These are phyloP conservation scores for Prunus kanzakura DNA, from an alignment of 306 rosid species.

Conservation along the genomic window DNA sequence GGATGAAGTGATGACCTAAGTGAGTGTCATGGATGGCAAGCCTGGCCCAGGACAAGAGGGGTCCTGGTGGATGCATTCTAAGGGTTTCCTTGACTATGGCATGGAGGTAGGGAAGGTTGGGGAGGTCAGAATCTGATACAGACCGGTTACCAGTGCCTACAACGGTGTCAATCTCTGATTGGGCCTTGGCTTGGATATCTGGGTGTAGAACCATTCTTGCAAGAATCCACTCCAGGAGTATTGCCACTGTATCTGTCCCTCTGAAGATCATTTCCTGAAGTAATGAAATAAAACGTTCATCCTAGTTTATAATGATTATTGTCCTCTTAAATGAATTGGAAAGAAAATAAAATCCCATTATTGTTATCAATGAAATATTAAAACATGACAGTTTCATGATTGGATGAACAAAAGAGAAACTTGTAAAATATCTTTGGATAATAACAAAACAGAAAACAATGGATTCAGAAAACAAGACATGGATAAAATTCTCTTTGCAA, in stretches of 20 bases:
- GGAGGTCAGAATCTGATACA: constrained; percentile 51
- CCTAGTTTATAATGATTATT: not conserved
- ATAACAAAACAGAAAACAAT: not conserved
- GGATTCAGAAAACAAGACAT: not conserved
- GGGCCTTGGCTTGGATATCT: constrained; percentile 61
- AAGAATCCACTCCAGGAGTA: constrained; percentile 77
- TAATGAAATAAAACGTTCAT: not conserved
- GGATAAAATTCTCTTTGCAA: not conserved
- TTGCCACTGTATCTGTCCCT: constrained; percentile 88
- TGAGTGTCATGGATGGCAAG: constrained; percentile 57
- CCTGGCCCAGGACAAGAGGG: constrained; percentile 84
- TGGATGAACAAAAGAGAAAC: not conserved
- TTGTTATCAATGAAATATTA: too few species aligned
- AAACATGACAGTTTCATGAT: not conserved
- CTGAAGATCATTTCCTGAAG: constrained; percentile 81
- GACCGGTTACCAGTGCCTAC: constrained; percentile 1
- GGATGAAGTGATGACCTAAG: constrained; percentile 42
- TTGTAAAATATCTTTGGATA: not conserved
- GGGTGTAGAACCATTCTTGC: constrained; percentile 88
- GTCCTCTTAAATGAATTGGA: not conserved
- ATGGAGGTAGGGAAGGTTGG: constrained; percentile 50
- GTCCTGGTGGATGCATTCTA: constrained; percentile 81
- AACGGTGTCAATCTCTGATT: constrained; percentile 37
- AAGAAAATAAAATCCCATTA: not conserved
- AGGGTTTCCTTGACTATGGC: constrained; percentile 70